Conservation (phyloP, 2,329 filamentous ascomycete genomes). For the Leptographium radiaticola region DNA sequence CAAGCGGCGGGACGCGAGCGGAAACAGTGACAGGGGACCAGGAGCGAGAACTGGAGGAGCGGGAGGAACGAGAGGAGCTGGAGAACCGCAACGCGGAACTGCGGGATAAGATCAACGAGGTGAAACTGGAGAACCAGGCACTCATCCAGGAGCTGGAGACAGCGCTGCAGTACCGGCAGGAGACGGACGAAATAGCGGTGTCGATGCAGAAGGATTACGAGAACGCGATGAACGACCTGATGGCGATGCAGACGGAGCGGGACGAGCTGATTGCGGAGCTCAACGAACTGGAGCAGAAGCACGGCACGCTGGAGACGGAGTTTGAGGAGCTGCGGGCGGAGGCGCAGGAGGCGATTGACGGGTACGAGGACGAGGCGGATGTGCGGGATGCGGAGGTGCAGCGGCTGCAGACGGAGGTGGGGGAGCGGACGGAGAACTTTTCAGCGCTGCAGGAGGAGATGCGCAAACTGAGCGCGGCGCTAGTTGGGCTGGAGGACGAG, state of each 20-base stretch:
- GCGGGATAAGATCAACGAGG: slow-evolving; percentile 73
- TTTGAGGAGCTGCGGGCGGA: slow-evolving; percentile 49
- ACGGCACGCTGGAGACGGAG: slow-evolving; percentile 35
- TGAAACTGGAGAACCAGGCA: slow-evolving; percentile 83
- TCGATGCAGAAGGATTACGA: slow-evolving; percentile 64
- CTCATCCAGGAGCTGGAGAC: slow-evolving; percentile 70
- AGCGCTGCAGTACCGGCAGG: slow-evolving; percentile 48
- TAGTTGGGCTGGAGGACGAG: slow-evolving; percentile 81
- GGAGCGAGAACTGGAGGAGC: slow-evolving; percentile 36
- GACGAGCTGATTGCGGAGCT: slow-evolving; percentile 49
- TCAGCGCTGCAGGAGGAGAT: slow-evolving; percentile 87
- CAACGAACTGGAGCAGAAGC: slow-evolving; percentile 28
- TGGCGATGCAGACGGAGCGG: slow-evolving; percentile 67
- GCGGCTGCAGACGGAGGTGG: slow-evolving; percentile 56
- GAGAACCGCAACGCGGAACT: slow-evolving; percentile 74
- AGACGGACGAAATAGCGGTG: slow-evolving; percentile 43
- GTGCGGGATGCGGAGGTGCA: slow-evolving; percentile 59
- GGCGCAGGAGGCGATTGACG: slow-evolving; percentile 53
- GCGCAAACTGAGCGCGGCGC: slow-evolving; percentile 75
- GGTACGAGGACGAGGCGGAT: slow-evolving; percentile 58
- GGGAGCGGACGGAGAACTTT: slow-evolving; percentile 73
- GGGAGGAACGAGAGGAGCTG: slow-evolving; percentile 63
- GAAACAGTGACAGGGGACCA: slow-evolving; percentile 53
- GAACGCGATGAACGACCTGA: slow-evolving; percentile 64
- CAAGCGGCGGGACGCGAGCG: slow-evolving; percentile 52